Base-by-base conservation (phyloP, 805 yeast genomes). In the Spathaspora girioi region DNA sequence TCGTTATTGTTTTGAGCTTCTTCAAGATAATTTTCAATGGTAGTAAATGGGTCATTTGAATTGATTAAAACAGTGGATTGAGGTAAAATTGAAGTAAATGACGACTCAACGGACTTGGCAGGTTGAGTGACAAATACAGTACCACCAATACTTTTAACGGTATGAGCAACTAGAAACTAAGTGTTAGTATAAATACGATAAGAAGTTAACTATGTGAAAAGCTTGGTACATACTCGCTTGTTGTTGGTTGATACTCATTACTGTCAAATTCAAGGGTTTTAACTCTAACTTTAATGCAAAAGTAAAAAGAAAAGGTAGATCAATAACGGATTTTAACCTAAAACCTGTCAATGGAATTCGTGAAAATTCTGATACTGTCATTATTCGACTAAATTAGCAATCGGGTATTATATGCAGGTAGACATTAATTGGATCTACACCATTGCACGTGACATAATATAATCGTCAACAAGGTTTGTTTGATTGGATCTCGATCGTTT, bases 21-120 rank as follows among this genome's bases (percentile, higher is more conserved):
- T 23, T 49, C 49, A 62, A 38, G 38, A 15, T 27, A 26, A 14
- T 70, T 74, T 46, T 72, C 69, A 10, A 82, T 70, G 44, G 69
- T 61, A 8, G 72, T 62, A 52, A 81, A 78, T 6, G 87, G 82
- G 64, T 84, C 89, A 60, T 81, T 80, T 48, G 76, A 59, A 27
- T 70, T 74, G 29, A 76, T 56, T 50, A 81, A 63, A 5, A 58
- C 59, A 15, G 58, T 55, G 12, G 64, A 65, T 14, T 59, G 53
- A 3, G 67, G 56, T 26, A 63, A 58, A 17, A 43, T 26, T 31
- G 56, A 53, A 6, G 74, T 57, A 54, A 73, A 69, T 8, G 66
- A 46, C 5, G 77, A 65, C 27, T 59, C 59, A 6, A 70, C 73
- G 2, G 80, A 64, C 59, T 79, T 77, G 18, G 79, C 73, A 17